A percentile compares a stretch with the other conserved stretches of the same genome.
phyloP scores from a whole-genome alignment of 164 flowering plant genomes.

The Sextonia rubra region DNA sequence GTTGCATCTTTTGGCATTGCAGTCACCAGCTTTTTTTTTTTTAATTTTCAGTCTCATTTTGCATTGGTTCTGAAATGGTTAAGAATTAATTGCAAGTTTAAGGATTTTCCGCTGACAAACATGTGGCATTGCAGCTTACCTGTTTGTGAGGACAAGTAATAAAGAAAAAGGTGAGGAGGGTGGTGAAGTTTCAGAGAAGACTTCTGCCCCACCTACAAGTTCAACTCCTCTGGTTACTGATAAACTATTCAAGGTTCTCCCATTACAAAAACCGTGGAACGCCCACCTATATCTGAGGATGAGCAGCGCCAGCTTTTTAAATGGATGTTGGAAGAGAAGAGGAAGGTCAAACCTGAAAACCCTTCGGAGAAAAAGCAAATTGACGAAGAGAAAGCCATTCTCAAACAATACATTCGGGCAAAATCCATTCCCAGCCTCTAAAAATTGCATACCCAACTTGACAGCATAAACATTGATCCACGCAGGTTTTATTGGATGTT shows the following conservation, averaged over 20 bases:
- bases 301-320: slow-evolving; percentile 71
- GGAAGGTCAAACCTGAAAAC: slow-evolving; percentile 60
- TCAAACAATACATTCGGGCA: slow-evolving; percentile 65
- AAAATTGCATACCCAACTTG: not conserved
- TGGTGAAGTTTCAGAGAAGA: slow-evolving; percentile 30
- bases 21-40: no score
- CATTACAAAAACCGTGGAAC: slow-evolving; percentile 24
- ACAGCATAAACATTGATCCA: not conserved
- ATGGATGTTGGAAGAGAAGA: slow-evolving; percentile 89
- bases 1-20: no score
- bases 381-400: slow-evolving; percentile 86
- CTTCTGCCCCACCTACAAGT: slow-evolving; percentile 24
- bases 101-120: not conserved
- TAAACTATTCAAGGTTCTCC: slow-evolving; percentile 23
- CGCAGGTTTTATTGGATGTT: not conserved
- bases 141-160: slow-evolving; percentile 58
- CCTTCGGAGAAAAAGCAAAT: slow-evolving; percentile 60
- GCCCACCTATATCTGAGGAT: slow-evolving; percentile 57
- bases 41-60: not conserved
- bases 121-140: slow-evolving; percentile 45
- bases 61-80: not conserved
- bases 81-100: not conserved
- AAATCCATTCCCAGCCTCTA: slow-evolving; percentile 45
- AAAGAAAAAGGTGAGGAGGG: slow-evolving; percentile 29
- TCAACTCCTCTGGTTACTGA: slow-evolving; percentile 17